These are phyloP conservation scores for Kwoniella dendrophila DNA, from an alignment of 768 basidiomycete species.

Conservation along the genomic window DNA sequence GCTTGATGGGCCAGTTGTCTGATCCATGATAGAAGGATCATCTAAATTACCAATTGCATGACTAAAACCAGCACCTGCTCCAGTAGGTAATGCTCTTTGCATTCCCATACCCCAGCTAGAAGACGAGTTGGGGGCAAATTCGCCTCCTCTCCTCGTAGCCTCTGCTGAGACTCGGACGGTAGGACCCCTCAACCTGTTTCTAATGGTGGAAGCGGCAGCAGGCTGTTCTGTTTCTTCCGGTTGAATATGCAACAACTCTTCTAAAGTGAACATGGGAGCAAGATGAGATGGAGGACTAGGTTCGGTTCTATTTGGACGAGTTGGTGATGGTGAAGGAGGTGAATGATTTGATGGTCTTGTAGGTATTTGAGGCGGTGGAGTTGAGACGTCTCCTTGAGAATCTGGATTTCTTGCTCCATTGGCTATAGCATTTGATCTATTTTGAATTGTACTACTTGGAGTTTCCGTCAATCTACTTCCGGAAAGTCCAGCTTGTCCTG, in stretches of 20 bases:
- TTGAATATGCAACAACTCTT: constrained; percentile 8
- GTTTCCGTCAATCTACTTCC: constrained; percentile 1
- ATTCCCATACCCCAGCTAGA: constrained; percentile 21
- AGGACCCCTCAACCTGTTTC: background rate
- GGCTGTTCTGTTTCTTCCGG: background rate
- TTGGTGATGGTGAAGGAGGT: constrained; percentile 23
- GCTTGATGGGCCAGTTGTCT: background rate
- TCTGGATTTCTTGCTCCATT: constrained; percentile 13
- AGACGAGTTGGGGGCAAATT: background rate
- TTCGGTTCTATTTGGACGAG: background rate
- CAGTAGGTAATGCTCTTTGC: constrained; percentile 22
- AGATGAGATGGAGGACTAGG: constrained; percentile 3
- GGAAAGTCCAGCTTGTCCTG: background rate
- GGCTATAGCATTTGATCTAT: background rate
- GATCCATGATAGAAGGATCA: background rate
- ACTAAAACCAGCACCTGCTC: constrained; percentile 2
- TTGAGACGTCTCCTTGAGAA: constrained; percentile 4
- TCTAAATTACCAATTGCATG: background rate
- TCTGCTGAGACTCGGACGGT: background rate
- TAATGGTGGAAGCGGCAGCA: background rate
- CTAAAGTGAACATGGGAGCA: constrained; percentile 19
- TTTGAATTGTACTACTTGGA: constrained; percentile 2
- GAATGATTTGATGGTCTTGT: constrained; percentile 1
- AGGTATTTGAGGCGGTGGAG: constrained; percentile 5
- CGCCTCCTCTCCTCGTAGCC: constrained; percentile 2